phyloP scores from a whole-genome alignment of 129 eudicot species.

The Logfia minima region DNA sequence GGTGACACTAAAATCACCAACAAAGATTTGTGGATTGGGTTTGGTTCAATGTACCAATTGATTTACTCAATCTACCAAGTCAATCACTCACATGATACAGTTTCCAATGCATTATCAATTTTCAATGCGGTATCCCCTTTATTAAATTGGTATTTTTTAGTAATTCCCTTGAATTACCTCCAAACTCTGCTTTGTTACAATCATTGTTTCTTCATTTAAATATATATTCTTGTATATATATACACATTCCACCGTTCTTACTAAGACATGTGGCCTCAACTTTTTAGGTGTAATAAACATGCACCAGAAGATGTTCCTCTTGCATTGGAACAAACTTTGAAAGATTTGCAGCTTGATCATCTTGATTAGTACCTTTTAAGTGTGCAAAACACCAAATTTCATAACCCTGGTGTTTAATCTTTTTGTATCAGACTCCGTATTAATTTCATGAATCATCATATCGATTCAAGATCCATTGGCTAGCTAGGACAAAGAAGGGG shows the following conservation, averaged over 20 bases:
- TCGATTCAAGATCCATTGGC: constrained; percentile 70
- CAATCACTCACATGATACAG: too few species aligned
- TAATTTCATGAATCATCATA: neutral
- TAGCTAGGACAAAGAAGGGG: constrained; percentile 52
- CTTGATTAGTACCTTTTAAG: constrained; percentile 72
- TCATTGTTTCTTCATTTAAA: neutral
- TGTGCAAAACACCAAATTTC: constrained; percentile 19
- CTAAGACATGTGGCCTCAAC: neutral
- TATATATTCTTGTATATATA: neutral
- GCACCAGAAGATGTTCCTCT: constrained; percentile 75
- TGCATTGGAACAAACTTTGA: constrained; percentile 58
- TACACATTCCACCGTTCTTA: neutral
- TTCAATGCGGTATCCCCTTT: too few species aligned
- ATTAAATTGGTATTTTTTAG: too few species aligned
- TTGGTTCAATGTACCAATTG: too few species aligned
- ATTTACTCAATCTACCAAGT: too few species aligned
- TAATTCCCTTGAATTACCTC: constrained; percentile 80
- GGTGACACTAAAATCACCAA: too few species aligned
- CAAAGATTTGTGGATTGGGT: too few species aligned
- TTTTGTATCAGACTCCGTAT: too few species aligned
- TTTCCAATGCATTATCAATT: too few species aligned
- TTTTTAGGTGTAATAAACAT: constrained; percentile 70
- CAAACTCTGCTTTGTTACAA: constrained; percentile 60
- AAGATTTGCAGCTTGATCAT: constrained; percentile 74
- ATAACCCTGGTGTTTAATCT: neutral